Percentiles rank a stretch among this genome's conserved stretches.
Conservation (phyloP, 2,329 filamentous ascomycete species). For the Colletotrichum scovillei region DNA sequence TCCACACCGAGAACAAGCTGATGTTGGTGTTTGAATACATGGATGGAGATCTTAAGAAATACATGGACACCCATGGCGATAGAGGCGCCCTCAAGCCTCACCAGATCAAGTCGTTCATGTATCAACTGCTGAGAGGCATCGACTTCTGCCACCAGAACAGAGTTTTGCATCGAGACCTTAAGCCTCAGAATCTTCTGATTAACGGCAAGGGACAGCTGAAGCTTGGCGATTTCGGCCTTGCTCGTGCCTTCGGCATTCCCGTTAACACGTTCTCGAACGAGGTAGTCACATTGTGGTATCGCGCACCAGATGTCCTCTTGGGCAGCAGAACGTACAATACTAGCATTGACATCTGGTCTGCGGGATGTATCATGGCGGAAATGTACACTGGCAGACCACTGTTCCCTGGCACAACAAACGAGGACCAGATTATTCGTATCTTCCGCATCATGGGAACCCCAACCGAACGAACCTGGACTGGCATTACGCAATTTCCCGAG, state of each 20-base stretch:
- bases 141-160: conserved; percentile 98
- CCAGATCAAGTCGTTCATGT: conserved; percentile 99
- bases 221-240: conserved; percentile 93
- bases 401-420: conserved; percentile 97
- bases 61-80: conserved; percentile 95
- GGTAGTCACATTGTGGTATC: conserved; percentile 97
- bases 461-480: conserved; percentile 94
- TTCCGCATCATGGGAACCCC: conserved; percentile 99
- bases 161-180: conserved; percentile 93
- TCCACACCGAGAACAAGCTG: conserved; percentile 99
- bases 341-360: conserved; percentile 99
- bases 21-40: conserved; percentile 99
- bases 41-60: conserved; percentile 98
- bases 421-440: conserved; percentile 96
- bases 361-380: conserved; percentile 99
- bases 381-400: conserved; percentile 97
- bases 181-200: conserved; percentile 96
- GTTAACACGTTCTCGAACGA: conserved; percentile 99
- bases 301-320: conserved; percentile 93
- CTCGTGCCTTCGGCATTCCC: conserved; percentile 93
- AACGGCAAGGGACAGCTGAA: conserved; percentile 92
- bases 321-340: conserved; percentile 98
- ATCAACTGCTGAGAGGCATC: conserved; percentile 93
- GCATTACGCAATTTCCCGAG: conserved; percentile 94
- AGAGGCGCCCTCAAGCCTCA: conserved; percentile 87